These are phyloP conservation scores for Hortiboletus campestris DNA, from an alignment of 768 basidiomycete genomes.

Conservation along the genomic window DNA sequence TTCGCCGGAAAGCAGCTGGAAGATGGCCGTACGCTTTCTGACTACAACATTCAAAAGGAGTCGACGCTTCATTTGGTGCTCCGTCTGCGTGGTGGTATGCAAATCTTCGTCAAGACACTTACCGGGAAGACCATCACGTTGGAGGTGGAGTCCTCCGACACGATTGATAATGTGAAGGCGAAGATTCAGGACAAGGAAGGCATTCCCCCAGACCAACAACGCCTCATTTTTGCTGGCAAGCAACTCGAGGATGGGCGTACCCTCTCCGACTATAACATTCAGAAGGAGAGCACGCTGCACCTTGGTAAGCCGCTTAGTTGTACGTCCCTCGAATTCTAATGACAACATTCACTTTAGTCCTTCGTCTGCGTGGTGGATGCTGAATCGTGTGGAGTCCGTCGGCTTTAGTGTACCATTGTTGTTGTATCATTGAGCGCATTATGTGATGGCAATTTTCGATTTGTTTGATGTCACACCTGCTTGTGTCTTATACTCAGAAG, in stretches of 20 bases:
- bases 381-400: slow-evolving; percentile 23
- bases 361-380: slow-evolving; percentile 79
- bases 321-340: neutral
- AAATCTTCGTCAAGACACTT: slow-evolving; percentile 69
- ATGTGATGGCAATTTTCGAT: neutral
- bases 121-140: slow-evolving; percentile 78
- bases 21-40: slow-evolving; percentile 84
- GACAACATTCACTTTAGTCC: slow-evolving; percentile 37
- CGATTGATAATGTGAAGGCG: slow-evolving; percentile 74
- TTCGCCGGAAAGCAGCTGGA: slow-evolving; percentile 95
- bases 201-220: slow-evolving; percentile 76
- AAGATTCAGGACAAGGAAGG: slow-evolving; percentile 83
- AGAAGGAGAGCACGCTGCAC: slow-evolving; percentile 72
- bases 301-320: slow-evolving; percentile 34
- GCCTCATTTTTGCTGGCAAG: slow-evolving; percentile 79
- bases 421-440: neutral
- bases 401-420: neutral
- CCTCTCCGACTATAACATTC: slow-evolving; percentile 74
- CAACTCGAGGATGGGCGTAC: slow-evolving; percentile 78
- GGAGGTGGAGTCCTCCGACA: slow-evolving; percentile 74
- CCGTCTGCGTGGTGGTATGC: slow-evolving; percentile 70
- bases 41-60: slow-evolving; percentile 85
- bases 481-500: too few species aligned
- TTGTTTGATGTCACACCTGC: neutral
- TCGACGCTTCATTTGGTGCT: slow-evolving; percentile 74